phyloP scores from a whole-genome alignment of 1,139 yeast species.

The Pneumocystis wakefieldiae region DNA sequence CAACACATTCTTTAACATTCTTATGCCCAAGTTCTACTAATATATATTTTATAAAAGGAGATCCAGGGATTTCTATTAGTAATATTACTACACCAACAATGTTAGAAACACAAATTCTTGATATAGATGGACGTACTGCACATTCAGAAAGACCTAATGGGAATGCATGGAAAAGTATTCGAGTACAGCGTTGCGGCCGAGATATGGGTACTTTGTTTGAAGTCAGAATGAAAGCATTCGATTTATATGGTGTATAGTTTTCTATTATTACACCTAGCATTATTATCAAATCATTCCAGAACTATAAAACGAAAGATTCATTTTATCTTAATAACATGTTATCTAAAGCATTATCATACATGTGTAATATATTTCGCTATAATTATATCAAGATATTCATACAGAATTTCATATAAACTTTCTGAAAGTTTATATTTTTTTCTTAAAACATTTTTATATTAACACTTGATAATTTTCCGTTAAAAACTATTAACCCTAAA shows the following conservation, averaged over 20 bases:
- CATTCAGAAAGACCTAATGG: constrained; percentile 1
- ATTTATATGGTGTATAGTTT: not conserved
- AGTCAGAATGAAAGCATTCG: constrained; percentile 1
- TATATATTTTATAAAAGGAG: not conserved
- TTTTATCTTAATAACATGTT: not conserved
- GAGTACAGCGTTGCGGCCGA: not conserved
- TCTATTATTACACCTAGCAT: not conserved
- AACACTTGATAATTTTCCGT: no score
- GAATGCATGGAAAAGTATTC: constrained; percentile 1
- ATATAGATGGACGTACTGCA: constrained; percentile 1
- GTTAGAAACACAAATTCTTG: not conserved
- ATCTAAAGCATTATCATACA: not conserved
- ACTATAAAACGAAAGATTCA: not conserved
- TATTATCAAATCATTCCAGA: not conserved
- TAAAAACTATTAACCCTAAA: no score
- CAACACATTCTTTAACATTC: not conserved
- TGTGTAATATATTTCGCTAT: not conserved
- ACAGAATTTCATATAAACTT: not conserved
- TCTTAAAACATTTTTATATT: not conserved
- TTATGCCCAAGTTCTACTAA: not conserved
- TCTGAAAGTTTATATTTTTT: not conserved
- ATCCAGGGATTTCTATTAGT: not conserved
- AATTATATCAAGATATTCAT: not conserved
- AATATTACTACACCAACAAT: constrained; percentile 1
- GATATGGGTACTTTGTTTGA: constrained; percentile 1